Conservation (phyloP, 768 basidiomycete genomes). For the Rhodotorula kratochvilovae region DNA sequence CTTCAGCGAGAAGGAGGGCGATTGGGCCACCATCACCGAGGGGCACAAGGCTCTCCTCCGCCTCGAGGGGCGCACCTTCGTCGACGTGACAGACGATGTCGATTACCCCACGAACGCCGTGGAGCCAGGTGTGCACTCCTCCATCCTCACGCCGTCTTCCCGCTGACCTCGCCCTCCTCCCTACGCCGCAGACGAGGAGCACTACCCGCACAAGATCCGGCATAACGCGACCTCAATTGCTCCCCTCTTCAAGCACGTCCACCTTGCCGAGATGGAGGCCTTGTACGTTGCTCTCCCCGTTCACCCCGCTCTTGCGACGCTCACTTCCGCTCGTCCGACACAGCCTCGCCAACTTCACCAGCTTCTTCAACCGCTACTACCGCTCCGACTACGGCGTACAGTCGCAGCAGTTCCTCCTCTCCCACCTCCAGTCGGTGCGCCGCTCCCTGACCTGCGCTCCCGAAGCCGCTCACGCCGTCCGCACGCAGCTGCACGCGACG, state of each 20-base stretch:
- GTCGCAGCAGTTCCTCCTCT: constrained; percentile 47
- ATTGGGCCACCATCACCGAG: constrained; percentile 1
- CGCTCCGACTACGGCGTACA: constrained; percentile 48
- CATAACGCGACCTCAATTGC: constrained; percentile 3
- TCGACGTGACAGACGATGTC: constrained; percentile 36
- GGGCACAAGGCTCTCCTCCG: constrained; percentile 21
- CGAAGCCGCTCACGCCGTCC: background rate
- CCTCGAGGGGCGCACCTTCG: constrained; percentile 17
- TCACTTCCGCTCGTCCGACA: background rate
- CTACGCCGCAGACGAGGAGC: background rate
- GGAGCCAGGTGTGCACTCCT: too few species aligned
- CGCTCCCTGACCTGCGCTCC: background rate
- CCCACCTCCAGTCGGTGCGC: constrained; percentile 42
- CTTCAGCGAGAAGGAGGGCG: background rate
- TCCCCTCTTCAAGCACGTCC: constrained; percentile 10
- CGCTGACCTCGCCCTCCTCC: background rate
- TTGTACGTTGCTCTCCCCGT: background rate
- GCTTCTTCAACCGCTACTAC: constrained; percentile 50
- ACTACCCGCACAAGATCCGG: constrained; percentile 8
- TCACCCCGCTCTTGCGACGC: background rate
- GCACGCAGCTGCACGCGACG: background rate
- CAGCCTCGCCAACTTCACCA: constrained; percentile 15
- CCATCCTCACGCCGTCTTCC: too few species aligned
- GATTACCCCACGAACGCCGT: too few species aligned
- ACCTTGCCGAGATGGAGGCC: background rate